Base-by-base conservation (phyloP, 2,329 filamentous ascomycete genomes). In the Ascochyta viciae-villosae region DNA sequence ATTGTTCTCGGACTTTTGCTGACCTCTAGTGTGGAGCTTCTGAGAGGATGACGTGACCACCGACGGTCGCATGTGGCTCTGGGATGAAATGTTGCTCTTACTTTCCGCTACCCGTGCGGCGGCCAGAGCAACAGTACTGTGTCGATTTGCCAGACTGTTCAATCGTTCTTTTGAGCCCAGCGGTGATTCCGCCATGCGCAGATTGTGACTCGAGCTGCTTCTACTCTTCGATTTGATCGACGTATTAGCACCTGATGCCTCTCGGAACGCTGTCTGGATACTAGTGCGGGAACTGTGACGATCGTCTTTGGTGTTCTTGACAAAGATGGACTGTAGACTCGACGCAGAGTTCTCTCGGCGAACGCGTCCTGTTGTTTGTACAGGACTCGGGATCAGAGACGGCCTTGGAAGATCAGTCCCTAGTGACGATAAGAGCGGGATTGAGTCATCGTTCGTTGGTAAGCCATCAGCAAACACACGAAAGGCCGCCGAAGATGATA, bases 321-420 rank as follows among this genome's bases (percentile, higher is more conserved):
- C 39, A 35, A 68, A 65, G 1, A 64, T 59, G 4, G 73, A 76
- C n/a, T 74, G 62, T 6, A 76, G 49, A 60, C 76, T 79, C 2
- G 76, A 75, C 2, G 53, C 44, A 5, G 78, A 80, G 31, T 66
- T 68, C 27, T 77, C 74, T 29, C 76, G 69, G 38, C 78, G 73
- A 27, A 73, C 68, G 27, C 68, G 72, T 23, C 74, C 74, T 2
- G 73, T 33, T 7, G 60, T 67, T 53, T 75, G 73, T 0, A 76
- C 60, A n/a, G 78, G 78, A 42, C 74, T 78, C n/a, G 78, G 78
- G 22, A 80, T 80, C 54, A 77, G 76, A 4, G 78, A 77, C 5
- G 56, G 61, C 50, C 61, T 73, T 7, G 50, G 53, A 7, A 51
- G 22, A 3, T 70, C 60, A 19, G 60, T 35, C 24, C 26, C 46